Evolutionary conservation across 768 basidiomycete genomes (phyloP).

Genomic region (Pholiota microspora): DNA sequence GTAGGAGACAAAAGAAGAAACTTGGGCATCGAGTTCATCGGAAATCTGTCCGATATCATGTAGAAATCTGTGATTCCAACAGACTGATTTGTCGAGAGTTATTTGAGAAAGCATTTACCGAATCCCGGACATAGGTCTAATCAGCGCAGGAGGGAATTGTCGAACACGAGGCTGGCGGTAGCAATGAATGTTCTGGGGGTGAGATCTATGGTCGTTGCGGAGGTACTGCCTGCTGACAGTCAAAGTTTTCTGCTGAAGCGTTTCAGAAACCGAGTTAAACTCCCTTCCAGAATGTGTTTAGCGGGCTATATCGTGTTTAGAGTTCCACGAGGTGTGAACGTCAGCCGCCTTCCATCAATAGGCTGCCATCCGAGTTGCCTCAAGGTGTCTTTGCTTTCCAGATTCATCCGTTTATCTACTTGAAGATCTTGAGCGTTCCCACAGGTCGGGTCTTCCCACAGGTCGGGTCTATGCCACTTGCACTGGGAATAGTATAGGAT

Average conservation of each 20-base stretch:
- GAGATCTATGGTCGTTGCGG: not conserved
- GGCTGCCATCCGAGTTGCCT: constrained; percentile 2
- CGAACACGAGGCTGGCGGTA: constrained; percentile 9
- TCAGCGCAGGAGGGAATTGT: constrained; percentile 10
- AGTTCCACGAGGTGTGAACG: constrained; percentile 7
- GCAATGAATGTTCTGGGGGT: constrained; percentile 6
- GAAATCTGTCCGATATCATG: constrained; percentile 4
- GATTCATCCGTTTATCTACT: not conserved
- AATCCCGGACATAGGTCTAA: constrained; percentile 2
- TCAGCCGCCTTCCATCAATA: constrained; percentile 8
- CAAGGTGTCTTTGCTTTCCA: constrained; percentile 5
- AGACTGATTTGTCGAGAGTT: not conserved
- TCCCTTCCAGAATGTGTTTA: constrained; percentile 4
- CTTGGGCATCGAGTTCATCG: constrained; percentile 12
- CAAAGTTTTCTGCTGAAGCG: not conserved
- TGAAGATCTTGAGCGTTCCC: not conserved
- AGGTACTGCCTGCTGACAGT: constrained; percentile 1
- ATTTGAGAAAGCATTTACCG: not conserved
- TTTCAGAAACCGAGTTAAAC: constrained; percentile 8
- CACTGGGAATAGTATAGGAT: not conserved
- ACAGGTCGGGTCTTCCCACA: not conserved
- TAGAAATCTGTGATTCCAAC: constrained; percentile 7
- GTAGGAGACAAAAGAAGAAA: constrained; percentile 16
- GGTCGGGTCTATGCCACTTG: not conserved
- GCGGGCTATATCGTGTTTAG: not conserved